Conservation (phyloP, 805 yeast genomes). For the Scheffersomyces amazonensis region DNA sequence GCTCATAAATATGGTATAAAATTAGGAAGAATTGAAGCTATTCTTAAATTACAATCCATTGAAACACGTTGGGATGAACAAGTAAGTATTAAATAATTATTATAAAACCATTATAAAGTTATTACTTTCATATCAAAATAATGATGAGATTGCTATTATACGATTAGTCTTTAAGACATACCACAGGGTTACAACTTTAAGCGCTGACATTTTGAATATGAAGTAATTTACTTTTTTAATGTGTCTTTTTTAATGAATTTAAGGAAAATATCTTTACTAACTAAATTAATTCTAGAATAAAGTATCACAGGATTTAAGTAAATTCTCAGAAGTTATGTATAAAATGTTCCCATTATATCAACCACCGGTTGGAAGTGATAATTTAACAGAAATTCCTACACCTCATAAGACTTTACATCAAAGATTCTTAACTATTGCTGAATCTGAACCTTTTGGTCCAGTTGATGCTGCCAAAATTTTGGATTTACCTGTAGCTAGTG, state of each 20-base stretch:
- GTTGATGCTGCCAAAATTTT: constrained; percentile 87
- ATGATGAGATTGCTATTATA: constrained; percentile 50
- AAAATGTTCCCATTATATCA: constrained; percentile 76
- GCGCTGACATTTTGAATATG: constrained; percentile 6
- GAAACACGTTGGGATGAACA: constrained; percentile 59
- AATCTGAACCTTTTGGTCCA: constrained; percentile 93
- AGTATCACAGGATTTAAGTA: constrained; percentile 53
- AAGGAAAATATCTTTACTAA: constrained; percentile 27
- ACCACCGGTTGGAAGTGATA: constrained; percentile 50
- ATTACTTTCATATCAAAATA: constrained; percentile 4
- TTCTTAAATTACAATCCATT: constrained; percentile 61
- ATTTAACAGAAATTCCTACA: constrained; percentile 90
- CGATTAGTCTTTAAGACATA: constrained; percentile 83
- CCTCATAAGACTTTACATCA: constrained; percentile 80
- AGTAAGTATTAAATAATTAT: constrained; percentile 51
- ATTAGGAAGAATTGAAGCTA: constrained; percentile 87
- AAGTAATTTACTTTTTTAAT: neutral
- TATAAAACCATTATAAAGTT: neutral
- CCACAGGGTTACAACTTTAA: constrained; percentile 47
- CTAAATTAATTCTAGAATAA: constrained; percentile 34
- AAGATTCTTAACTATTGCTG: constrained; percentile 85
- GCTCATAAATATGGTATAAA: constrained; percentile 79
- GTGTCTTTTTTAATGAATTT: neutral
- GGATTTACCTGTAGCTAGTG: constrained; percentile 84
- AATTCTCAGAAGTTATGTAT: constrained; percentile 61